Evolutionary conservation across 2,329 filamentous ascomycete species (phyloP).

Genomic region (Apiospora pterosperma): DNA sequence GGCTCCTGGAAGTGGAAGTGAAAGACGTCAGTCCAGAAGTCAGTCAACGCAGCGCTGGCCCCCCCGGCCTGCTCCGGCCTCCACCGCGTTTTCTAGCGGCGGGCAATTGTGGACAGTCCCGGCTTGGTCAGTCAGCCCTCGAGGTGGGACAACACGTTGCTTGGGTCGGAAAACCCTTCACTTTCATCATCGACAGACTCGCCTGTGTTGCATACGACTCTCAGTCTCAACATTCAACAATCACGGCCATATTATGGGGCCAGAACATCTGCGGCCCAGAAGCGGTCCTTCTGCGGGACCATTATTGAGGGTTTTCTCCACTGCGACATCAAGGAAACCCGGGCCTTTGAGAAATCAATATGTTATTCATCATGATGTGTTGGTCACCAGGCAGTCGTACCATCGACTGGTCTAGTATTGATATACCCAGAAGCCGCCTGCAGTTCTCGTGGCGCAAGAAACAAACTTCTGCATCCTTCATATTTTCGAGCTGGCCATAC

Average conservation of each 20-base stretch:
- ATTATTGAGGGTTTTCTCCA: neutral
- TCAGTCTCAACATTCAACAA: neutral
- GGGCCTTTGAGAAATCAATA: neutral
- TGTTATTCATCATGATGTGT: neutral
- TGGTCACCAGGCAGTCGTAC: neutral
- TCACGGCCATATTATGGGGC: slow-evolving; percentile 3
- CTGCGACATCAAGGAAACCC: neutral
- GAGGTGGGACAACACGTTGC: neutral
- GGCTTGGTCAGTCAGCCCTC: neutral
- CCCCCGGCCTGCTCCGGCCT: neutral
- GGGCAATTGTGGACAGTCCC: neutral
- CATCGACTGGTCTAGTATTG: neutral
- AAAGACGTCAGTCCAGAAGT: neutral
- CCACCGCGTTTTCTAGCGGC: neutral
- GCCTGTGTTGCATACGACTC: neutral
- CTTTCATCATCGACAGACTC: neutral
- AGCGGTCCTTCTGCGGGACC: neutral
- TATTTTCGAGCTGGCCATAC: neutral
- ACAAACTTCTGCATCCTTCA: neutral
- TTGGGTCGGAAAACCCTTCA: neutral
- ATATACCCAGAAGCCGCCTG: neutral
- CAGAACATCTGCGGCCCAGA: neutral
- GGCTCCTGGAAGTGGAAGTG: neutral
- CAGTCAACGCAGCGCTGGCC: neutral
- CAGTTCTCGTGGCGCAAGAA: neutral